These are phyloP conservation scores for Aspergillus kassunensis DNA, from an alignment of 495 filamentous ascomycete species.

Conservation along the genomic window DNA sequence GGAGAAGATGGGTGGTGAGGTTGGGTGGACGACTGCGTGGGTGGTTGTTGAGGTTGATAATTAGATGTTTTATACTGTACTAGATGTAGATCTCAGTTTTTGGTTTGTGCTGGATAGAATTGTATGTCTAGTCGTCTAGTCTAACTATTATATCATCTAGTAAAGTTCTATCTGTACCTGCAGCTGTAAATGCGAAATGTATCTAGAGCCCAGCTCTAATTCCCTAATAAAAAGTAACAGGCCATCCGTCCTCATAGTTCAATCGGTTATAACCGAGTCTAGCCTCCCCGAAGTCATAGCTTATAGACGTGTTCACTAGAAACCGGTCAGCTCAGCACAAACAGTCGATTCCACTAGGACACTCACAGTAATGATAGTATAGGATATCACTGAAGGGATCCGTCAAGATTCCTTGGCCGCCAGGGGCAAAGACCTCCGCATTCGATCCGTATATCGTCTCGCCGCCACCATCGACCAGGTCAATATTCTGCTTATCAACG, in stretches of 20 bases:
- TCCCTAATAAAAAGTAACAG: too few species aligned
- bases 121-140: too few species aligned
- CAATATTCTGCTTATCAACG: slow-evolving; percentile 32
- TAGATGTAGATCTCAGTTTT: too few species aligned
- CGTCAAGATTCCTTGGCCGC: slow-evolving; percentile 40
- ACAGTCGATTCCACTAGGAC: background rate
- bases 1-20: slow-evolving; percentile 10
- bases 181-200: too few species aligned
- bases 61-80: too few species aligned
- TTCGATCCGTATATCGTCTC: slow-evolving; percentile 44
- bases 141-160: too few species aligned
- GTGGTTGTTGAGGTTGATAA: slow-evolving; percentile 1
- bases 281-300: slow-evolving; percentile 41
- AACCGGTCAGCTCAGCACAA: slow-evolving; percentile 1
- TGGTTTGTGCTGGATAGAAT: too few species aligned
- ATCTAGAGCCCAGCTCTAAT: too few species aligned
- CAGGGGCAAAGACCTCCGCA: slow-evolving; percentile 45
- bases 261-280: slow-evolving; percentile 42
- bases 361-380: slow-evolving; percentile 48
- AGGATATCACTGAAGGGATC: slow-evolving; percentile 35
- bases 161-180: background rate
- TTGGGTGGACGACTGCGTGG: slow-evolving; percentile 3
- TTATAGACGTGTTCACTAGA: slow-evolving; percentile 39
- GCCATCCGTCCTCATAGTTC: slow-evolving; percentile 43
- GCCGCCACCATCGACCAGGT: slow-evolving; percentile 41